Evolutionary conservation across 1,139 yeast species (phyloP), one percentile per base, ranked within the genome.

Genomic region (Suhomyces chickasaworum): DNA sequence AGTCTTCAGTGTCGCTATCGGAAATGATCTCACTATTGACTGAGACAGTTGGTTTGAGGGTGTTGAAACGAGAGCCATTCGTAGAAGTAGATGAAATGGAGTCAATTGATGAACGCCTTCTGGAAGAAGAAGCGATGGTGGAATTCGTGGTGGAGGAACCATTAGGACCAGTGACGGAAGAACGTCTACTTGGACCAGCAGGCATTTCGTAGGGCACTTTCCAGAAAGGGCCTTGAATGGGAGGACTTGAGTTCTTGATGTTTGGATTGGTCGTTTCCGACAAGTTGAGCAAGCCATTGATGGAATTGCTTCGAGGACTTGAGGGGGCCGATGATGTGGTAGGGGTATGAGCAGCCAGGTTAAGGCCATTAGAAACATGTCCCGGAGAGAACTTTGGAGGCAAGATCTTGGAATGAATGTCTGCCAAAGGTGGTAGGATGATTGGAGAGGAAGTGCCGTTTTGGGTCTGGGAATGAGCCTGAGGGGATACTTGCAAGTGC

Each of bases 191-290:
- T 7, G 53, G 39, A 15, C 51, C 49, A 7, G 60, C 60, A 1
- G 79, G 80, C 78, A 75, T 72, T 55, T 75, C 79, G 58, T 75
- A 75, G 23, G 80, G 80, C 8, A 75, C 80, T 55, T 73, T 75
- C 80, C 80, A 75, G 58, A 75, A 72, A 4, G 79, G 79, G 13
- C 77, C 79, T 49, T 68, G 75, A 34, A 73, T 66, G 36, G 73
- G 73, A 3, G 75, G 72, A 46, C 68, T 63, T 15, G 52, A 29
- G 44, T 46, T 50, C 37, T 56, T 61, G 32, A 52, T 53, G 36
- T 48, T 53, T 23, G 47, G 47, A 37, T 55, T 60, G 21, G 53
- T 51, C 23, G 52, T 52, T 18, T 47, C 48, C 35, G 51, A 32
- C 7, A 44, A 13, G 41, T 54, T 57, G 43, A 48, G 49, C 33